phyloP scores from a whole-genome alignment of 352 stramenopile genomes.

The Globisporangium mamillatum region DNA sequence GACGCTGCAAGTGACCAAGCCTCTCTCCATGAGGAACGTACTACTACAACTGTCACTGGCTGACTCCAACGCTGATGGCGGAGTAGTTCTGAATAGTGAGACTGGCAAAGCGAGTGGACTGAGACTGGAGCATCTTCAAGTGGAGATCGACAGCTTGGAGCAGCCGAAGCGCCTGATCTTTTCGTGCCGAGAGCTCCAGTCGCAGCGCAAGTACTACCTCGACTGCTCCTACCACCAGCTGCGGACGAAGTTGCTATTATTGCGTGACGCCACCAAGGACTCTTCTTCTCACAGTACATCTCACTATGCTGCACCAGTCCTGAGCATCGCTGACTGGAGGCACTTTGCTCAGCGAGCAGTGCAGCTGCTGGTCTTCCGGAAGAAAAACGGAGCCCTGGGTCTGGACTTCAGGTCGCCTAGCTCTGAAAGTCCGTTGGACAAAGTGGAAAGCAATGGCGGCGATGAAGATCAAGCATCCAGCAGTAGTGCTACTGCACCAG shows the following conservation, averaged over 20 bases:
- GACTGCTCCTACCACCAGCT: constrained; percentile 46
- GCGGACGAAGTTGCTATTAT: constrained; percentile 16
- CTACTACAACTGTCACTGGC: background rate
- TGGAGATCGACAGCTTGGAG: constrained; percentile 41
- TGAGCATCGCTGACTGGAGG: constrained; percentile 29
- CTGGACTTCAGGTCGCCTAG: background rate
- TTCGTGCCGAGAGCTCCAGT: constrained; percentile 47
- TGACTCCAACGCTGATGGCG: background rate
- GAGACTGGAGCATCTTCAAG: constrained; percentile 30
- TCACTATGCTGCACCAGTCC: background rate
- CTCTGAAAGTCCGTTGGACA: background rate
- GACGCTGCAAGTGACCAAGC: constrained; percentile 9
- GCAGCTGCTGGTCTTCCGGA: constrained; percentile 30
- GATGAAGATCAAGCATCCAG: background rate
- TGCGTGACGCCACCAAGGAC: background rate
- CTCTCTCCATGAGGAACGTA: constrained; percentile 10
- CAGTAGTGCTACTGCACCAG: background rate
- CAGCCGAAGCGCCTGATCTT: constrained; percentile 46
- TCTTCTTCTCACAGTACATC: background rate
- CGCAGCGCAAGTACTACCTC: constrained; percentile 39
- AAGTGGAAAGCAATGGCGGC: background rate
- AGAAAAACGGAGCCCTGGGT: constrained; percentile 27
- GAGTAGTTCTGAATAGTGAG: background rate
- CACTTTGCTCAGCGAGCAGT: constrained; percentile 20
- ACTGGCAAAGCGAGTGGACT: constrained; percentile 2